These are phyloP conservation scores for Talaromyces amestolkiae DNA, from an alignment of 2,329 filamentous ascomycete genomes.

Conservation along the genomic window DNA sequence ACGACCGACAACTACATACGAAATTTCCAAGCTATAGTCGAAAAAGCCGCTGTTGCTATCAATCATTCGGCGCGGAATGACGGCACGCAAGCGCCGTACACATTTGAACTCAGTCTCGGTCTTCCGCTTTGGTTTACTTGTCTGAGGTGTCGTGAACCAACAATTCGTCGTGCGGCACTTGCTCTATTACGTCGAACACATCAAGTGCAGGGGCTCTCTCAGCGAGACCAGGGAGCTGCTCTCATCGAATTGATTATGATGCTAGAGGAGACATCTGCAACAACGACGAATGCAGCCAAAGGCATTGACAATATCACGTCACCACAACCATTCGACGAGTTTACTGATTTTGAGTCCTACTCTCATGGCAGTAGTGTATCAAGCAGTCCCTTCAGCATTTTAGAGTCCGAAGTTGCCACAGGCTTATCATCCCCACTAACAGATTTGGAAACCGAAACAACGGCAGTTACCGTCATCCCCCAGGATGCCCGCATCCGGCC, in stretches of 20 bases:
- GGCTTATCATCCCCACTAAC: neutral
- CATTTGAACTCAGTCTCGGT: conserved; percentile 32
- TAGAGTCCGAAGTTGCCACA: neutral
- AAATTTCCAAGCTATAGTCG: conserved; percentile 16
- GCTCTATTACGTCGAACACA: conserved; percentile 27
- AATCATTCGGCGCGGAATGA: conserved; percentile 23
- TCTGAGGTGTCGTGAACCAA: conserved; percentile 34
- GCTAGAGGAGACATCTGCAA: conserved; percentile 31
- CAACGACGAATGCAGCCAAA: conserved; percentile 3
- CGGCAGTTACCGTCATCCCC: conserved; percentile 21
- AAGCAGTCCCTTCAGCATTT: neutral
- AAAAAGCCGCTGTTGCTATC: conserved; percentile 18
- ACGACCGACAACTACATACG: conserved; percentile 25
- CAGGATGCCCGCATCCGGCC: conserved; percentile 30
- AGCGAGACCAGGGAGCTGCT: conserved; percentile 21
- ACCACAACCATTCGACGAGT: neutral
- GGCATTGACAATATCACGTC: neutral
- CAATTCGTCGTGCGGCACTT: conserved; percentile 30
- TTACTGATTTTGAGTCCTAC: neutral
- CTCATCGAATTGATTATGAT: conserved; percentile 29
- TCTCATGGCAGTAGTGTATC: neutral
- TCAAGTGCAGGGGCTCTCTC: conserved; percentile 31
- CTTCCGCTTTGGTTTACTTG: conserved; percentile 33
- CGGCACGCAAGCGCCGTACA: conserved; percentile 31
- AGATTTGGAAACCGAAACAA: neutral